These are phyloP conservation scores for Ogataea nitratoaversa DNA, from an alignment of 805 yeast species.

Conservation along the genomic window DNA sequence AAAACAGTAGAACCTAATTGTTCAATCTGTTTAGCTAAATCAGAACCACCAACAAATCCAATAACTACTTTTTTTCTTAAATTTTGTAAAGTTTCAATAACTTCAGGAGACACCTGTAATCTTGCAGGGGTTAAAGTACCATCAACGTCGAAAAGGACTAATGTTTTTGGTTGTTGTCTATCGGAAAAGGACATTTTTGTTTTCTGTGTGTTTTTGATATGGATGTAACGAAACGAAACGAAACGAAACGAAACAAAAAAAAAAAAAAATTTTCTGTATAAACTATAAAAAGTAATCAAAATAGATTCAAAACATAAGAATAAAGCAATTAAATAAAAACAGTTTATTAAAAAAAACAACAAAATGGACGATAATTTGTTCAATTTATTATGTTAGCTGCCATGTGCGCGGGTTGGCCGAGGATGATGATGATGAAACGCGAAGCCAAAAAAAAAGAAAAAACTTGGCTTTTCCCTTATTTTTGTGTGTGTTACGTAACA, in stretches of 20 bases:
- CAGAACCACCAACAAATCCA: conserved; percentile 98
- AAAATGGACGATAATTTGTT: too few relatives aligned
- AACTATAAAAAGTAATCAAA: not conserved
- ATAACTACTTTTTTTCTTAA: conserved; percentile 89
- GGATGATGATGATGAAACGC: too few relatives aligned
- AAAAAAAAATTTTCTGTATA: too few relatives aligned
- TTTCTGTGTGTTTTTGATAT: not conserved
- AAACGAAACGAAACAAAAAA: not conserved
- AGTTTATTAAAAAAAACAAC: too few relatives aligned
- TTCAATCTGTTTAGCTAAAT: conserved; percentile 89
- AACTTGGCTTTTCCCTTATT: too few relatives aligned
- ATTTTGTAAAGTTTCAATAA: conserved; percentile 62
- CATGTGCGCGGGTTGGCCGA: too few relatives aligned
- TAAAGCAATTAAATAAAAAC: too few relatives aligned
- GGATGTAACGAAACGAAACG: not conserved
- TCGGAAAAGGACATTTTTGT: conserved; percentile 46
- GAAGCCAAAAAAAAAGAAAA: too few relatives aligned
- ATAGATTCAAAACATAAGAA: not conserved
- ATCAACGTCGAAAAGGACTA: conserved; percentile 95
- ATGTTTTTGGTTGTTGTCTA: conserved; percentile 77
- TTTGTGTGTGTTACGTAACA: too few relatives aligned
- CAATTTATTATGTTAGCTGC: too few relatives aligned
- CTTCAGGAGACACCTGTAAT: conserved; percentile 62
- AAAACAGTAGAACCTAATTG: conserved; percentile 84
- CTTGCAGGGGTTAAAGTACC: conserved; percentile 99